These are phyloP conservation scores for Pseudomonodictys pantanalensis DNA, from an alignment of 495 filamentous ascomycete species.

Conservation along the genomic window DNA sequence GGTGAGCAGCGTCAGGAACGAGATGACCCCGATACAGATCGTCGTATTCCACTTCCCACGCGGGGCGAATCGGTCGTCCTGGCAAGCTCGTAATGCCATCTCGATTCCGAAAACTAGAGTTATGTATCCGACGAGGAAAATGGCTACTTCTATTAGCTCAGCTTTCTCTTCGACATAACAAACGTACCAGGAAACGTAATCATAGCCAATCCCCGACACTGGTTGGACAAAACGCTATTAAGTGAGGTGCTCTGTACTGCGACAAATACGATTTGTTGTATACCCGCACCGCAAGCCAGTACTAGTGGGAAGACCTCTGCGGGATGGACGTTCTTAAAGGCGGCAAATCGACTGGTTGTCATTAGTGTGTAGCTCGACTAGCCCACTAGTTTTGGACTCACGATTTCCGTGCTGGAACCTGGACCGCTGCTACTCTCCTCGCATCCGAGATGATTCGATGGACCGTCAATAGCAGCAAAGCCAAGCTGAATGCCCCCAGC, in stretches of 20 bases:
- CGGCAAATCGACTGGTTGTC: constrained; percentile 17
- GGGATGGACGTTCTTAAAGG: constrained; percentile 28
- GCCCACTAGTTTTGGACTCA: constrained; percentile 1
- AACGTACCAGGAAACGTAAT: constrained; percentile 32
- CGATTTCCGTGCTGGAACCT: constrained; percentile 22
- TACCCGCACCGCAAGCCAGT: constrained; percentile 29
- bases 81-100: constrained; percentile 24
- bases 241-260: constrained; percentile 34
- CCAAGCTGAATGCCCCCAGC: constrained; percentile 33
- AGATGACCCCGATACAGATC: constrained; percentile 26
- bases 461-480: constrained; percentile 23
- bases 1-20: constrained; percentile 23
- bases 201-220: constrained; percentile 30
- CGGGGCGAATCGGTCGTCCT: constrained; percentile 27
- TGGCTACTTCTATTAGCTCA: constrained; percentile 15
- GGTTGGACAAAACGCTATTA: constrained; percentile 25
- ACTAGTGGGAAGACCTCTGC: constrained; percentile 35
- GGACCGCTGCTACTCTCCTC: constrained; percentile 19
- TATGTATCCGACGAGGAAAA: constrained; percentile 33
- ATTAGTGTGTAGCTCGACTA: constrained; percentile 1
- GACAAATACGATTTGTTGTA: constrained; percentile 36
- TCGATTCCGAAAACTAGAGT: constrained; percentile 34
- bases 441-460: constrained; percentile 33
- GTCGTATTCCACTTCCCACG: constrained; percentile 32
- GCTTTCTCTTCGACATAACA: not conserved